phyloP scores from a whole-genome alignment of 2,329 filamentous ascomycete genomes.

The Phyllosticta citrichinensis region DNA sequence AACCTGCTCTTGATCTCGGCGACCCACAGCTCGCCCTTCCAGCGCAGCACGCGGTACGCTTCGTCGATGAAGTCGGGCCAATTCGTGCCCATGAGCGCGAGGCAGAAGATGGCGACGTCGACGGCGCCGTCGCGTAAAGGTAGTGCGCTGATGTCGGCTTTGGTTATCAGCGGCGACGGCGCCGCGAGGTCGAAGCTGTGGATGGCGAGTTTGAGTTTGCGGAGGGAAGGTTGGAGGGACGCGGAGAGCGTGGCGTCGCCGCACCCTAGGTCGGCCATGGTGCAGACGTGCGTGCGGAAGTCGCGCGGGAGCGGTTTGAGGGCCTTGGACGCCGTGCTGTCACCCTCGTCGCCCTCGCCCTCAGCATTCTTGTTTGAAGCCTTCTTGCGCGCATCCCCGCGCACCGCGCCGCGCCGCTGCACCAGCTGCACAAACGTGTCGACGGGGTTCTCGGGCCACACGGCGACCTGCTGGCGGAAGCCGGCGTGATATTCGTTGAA shows the following conservation, averaged over 20 bases:
- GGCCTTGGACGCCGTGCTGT: constrained; percentile 9
- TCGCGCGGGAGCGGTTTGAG: constrained; percentile 58
- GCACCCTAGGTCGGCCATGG: constrained; percentile 85
- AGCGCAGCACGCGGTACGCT: constrained; percentile 80
- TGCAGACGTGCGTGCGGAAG: constrained; percentile 57
- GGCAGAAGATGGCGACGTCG: constrained; percentile 87
- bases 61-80: constrained; percentile 97
- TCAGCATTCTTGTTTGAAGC: too few relatives aligned
- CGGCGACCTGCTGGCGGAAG: constrained; percentile 88
- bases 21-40: constrained; percentile 94
- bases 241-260: constrained; percentile 78
- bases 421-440: constrained; percentile 73
- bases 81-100: constrained; percentile 97
- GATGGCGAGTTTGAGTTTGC: constrained; percentile 62
- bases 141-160: constrained; percentile 78
- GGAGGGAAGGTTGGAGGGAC: constrained; percentile 52
- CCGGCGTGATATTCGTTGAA: constrained; percentile 95
- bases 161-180: constrained; percentile 65
- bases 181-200: constrained; percentile 81
- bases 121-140: constrained; percentile 63
- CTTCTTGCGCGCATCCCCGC: constrained; percentile 35
- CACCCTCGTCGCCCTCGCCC: constrained; percentile 10
- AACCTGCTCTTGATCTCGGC: constrained; percentile 96
- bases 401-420: constrained; percentile 52
- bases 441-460: constrained; percentile 95